phyloP scores from a whole-genome alignment of 1,139 yeast species.

The Diutina catenulata region DNA sequence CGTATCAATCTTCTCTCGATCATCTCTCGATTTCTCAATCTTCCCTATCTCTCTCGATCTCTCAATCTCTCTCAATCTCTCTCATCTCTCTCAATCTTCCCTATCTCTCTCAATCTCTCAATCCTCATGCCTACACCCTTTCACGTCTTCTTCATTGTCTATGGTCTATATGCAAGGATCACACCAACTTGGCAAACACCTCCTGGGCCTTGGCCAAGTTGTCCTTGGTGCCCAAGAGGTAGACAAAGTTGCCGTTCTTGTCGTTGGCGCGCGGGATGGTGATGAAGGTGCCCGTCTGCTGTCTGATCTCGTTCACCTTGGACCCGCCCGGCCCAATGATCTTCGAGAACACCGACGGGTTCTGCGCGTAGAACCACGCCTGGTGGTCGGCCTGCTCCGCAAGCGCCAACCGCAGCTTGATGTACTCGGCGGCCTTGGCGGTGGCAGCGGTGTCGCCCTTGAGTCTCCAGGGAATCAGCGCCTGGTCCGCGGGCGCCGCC shows the following conservation, averaged over 20 bases:
- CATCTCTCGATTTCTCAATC: no score
- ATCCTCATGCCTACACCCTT: not conserved
- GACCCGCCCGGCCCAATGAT: constrained; percentile 74
- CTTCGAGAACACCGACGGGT: constrained; percentile 32
- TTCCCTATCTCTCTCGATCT: no score
- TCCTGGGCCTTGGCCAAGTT: constrained; percentile 9
- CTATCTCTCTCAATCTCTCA: no score
- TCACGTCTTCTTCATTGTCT: not conserved
- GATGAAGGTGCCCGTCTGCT: constrained; percentile 44
- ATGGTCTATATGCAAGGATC: no score
- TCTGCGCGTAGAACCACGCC: constrained; percentile 29
- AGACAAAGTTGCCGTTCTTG: constrained; percentile 27
- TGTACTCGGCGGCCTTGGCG: constrained; percentile 25
- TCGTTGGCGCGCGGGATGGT: constrained; percentile 53
- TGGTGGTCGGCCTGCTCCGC: constrained; percentile 22
- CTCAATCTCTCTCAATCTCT: no score
- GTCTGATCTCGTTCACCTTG: constrained; percentile 52
- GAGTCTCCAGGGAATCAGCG: constrained; percentile 53
- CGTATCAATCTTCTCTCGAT: no score
- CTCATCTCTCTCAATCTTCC: no score
- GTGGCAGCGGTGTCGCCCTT: constrained; percentile 34
- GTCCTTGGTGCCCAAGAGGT: constrained; percentile 26
- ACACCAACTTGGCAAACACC: constrained; percentile 6
- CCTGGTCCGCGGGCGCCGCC: constrained; percentile 17
- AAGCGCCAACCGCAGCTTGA: constrained; percentile 20